Evolutionary conservation across 1,284 basidiomycete genomes (phyloP).

Genomic region (Phaffia rhodozyma): DNA sequence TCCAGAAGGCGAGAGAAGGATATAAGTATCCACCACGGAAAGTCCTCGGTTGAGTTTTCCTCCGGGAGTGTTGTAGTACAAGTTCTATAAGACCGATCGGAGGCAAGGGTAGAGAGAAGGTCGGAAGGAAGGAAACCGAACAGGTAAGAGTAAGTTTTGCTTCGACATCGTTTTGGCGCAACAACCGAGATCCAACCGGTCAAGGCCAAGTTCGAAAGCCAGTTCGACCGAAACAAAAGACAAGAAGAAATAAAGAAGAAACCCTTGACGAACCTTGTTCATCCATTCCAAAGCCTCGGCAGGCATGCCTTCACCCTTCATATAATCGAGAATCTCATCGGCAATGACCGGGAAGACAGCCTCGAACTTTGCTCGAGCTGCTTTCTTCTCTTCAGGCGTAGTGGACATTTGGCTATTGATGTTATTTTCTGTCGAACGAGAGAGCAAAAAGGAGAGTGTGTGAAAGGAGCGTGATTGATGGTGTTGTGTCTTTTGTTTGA

Average conservation of each 20-base stretch:
- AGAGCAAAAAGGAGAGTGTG: no score
- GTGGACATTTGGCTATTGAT: background rate
- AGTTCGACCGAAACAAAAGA: background rate
- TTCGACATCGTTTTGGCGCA: no score
- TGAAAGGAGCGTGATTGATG: no score
- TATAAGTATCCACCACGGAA: constrained; percentile 84
- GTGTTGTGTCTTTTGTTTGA: no score
- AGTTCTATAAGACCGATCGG: constrained; percentile 45
- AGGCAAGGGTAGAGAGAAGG: background rate
- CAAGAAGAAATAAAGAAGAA: no score
- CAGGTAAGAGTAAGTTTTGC: no score
- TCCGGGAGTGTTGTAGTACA: constrained; percentile 91
- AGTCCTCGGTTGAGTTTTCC: constrained; percentile 93
- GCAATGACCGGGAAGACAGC: constrained; percentile 44
- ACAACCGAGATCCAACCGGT: no score
- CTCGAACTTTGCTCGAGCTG: constrained; percentile 36
- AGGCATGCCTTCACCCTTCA: constrained; percentile 63
- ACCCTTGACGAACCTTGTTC: constrained; percentile 44
- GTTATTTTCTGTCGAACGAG: no score
- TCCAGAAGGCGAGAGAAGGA: constrained; percentile 58
- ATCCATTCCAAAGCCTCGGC: constrained; percentile 71
- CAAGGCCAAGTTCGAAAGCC: background rate
- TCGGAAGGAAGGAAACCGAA: no score
- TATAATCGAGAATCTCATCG: constrained; percentile 49
- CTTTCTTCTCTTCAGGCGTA: constrained; percentile 24